Evolutionary conservation across 2,329 filamentous ascomycete species (phyloP).

Genomic region (Penicillium sp.): DNA sequence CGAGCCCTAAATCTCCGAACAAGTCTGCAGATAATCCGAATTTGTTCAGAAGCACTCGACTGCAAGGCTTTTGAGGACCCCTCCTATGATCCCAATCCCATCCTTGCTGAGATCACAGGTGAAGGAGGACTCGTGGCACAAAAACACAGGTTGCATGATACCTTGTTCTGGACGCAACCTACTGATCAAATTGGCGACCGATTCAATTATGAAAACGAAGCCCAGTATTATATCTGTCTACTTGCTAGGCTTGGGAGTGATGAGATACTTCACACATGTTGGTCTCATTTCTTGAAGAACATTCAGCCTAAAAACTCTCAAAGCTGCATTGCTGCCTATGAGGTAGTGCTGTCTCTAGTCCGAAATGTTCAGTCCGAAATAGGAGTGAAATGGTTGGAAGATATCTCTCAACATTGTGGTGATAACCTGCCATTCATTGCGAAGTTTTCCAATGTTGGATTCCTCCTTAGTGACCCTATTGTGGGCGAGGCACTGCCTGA

Average conservation of each 20-base stretch:
- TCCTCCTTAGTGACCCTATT: constrained; percentile 20
- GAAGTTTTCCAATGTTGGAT: constrained; percentile 15
- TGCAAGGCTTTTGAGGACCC: constrained; percentile 20
- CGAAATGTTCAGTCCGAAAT: constrained; percentile 17
- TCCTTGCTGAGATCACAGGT: constrained; percentile 24
- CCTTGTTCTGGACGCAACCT: constrained; percentile 14
- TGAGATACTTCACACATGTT: constrained; percentile 20
- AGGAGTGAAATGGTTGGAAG: constrained; percentile 23
- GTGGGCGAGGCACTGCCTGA: constrained; percentile 20
- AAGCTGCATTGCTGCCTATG: constrained; percentile 18
- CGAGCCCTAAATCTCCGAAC: background rate
- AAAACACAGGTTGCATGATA: constrained; percentile 15
- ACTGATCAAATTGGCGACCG: background rate
- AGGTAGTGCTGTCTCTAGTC: constrained; percentile 25
- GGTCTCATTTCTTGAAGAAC: constrained; percentile 14
- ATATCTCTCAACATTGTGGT: constrained; percentile 20
- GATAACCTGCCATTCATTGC: constrained; percentile 26
- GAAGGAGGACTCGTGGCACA: constrained; percentile 5
- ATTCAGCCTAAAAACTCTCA: background rate
- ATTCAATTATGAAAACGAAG: background rate
- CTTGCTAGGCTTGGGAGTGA: constrained; percentile 25
- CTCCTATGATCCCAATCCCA: constrained; percentile 14
- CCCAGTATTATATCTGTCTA: constrained; percentile 22
- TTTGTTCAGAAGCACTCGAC: constrained; percentile 21
- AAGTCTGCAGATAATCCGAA: constrained; percentile 21